A percentile compares a stretch with the other conserved stretches of the same genome.
These are phyloP conservation scores for Silene latifolia DNA, from an alignment of 148 eudicot species.

Conservation along the genomic window DNA sequence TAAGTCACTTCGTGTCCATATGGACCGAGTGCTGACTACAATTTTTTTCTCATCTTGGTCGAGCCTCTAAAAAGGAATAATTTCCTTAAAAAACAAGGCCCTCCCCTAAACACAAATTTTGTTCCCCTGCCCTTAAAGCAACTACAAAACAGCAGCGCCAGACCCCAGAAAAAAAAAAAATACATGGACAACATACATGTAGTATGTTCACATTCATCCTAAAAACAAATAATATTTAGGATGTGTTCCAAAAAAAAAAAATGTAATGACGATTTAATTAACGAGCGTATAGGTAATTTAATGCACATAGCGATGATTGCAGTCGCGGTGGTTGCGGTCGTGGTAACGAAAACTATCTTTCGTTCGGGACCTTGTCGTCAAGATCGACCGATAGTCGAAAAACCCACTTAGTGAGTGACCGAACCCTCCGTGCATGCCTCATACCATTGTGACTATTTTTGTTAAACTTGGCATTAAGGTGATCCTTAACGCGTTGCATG, in stretches of 20 bases:
- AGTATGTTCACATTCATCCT: slow-evolving; percentile 29
- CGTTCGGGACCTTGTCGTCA: slow-evolving; percentile 36
- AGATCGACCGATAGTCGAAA: slow-evolving; percentile 66
- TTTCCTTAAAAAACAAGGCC: slow-evolving; percentile 39
- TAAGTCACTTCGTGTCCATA: slow-evolving; percentile 76
- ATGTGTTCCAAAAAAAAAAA: slow-evolving; percentile 4
- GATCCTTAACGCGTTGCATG: slow-evolving; percentile 47
- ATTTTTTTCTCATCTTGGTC: neutral
- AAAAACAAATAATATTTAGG: slow-evolving; percentile 20
- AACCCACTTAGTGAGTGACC: slow-evolving; percentile 70
- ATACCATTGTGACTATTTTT: slow-evolving; percentile 19
- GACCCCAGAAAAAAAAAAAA: slow-evolving; percentile 5
- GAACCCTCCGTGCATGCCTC: slow-evolving; percentile 37
- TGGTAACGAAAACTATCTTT: slow-evolving; percentile 19
- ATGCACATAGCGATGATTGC: neutral
- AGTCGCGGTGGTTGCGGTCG: neutral
- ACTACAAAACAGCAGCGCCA: slow-evolving; percentile 22
- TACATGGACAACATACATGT: slow-evolving; percentile 18
- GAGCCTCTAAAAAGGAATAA: slow-evolving; percentile 29
- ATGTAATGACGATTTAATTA: neutral
- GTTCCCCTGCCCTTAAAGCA: slow-evolving; percentile 24
- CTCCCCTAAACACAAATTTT: slow-evolving; percentile 20
- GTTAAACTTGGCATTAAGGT: slow-evolving; percentile 28
- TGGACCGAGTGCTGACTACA: slow-evolving; percentile 65
- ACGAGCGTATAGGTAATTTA: neutral